A percentile compares a stretch with the other conserved stretches of the same genome.
Conservation (phyloP, 257 asterid genomes). For the Ballota nigra region DNA sequence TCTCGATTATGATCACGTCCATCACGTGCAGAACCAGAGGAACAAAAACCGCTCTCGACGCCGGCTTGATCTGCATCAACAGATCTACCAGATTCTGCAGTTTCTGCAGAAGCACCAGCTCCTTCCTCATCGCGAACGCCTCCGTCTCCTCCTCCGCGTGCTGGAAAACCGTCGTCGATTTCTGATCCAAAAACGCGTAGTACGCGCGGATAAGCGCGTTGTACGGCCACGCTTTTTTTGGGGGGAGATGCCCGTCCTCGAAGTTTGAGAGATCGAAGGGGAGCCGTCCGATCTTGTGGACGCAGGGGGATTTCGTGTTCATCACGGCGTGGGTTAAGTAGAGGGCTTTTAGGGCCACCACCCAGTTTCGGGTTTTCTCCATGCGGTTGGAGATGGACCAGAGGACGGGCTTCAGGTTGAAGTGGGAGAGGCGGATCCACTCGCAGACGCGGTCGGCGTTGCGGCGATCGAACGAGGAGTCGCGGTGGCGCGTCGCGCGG, state of each 20-base stretch:
- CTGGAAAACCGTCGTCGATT: constrained; percentile 45
- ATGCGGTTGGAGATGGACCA: constrained; percentile 64
- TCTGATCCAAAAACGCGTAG: constrained; percentile 71
- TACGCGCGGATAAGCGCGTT: constrained; percentile 61
- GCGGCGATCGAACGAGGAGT: constrained; percentile 37
- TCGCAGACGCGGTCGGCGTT: constrained; percentile 48
- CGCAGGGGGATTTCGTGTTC: constrained; percentile 40
- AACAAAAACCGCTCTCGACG: constrained; percentile 31
- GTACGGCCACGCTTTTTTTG: constrained; percentile 45
- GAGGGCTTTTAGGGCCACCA: constrained; percentile 71
- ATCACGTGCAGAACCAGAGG: constrained; percentile 62
- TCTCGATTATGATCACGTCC: constrained; percentile 64
- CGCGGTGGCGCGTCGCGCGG: constrained; percentile 72
- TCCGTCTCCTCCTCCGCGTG: constrained; percentile 24
- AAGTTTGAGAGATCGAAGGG: constrained; percentile 82
- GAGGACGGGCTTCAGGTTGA: constrained; percentile 58
- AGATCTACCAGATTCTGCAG: constrained; percentile 56
- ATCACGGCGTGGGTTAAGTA: constrained; percentile 64
- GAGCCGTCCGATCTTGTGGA: constrained; percentile 55
- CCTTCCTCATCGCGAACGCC: constrained; percentile 31
- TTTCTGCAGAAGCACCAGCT: constrained; percentile 46
- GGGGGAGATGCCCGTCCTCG: constrained; percentile 40
- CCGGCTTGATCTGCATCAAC: constrained; percentile 59
- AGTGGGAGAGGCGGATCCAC: constrained; percentile 71
- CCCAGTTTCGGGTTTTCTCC: constrained; percentile 53